A percentile compares a stretch with the other conserved stretches of the same genome.
Conservation (phyloP, 106 monocot genomes). For the Dendrobium nobile region DNA sequence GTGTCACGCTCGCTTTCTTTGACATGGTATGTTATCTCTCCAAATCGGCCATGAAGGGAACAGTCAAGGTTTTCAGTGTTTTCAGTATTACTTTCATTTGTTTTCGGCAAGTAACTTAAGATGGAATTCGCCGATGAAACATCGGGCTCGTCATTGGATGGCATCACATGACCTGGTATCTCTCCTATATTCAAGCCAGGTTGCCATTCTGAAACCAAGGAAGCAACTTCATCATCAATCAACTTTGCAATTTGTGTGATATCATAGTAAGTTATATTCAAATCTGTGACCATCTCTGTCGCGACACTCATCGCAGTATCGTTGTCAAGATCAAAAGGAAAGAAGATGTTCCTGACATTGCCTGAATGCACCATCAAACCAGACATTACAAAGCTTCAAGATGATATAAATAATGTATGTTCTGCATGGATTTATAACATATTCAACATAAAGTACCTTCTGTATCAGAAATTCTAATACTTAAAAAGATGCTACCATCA, state of each 20-base stretch:
- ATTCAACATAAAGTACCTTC: conserved; percentile 23
- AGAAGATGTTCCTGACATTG: conserved; percentile 35
- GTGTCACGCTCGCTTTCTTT: not conserved
- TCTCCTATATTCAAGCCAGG: not conserved
- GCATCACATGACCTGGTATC: not conserved
- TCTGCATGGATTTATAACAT: not conserved
- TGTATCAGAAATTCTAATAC: conserved; percentile 42
- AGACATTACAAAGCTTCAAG: not conserved
- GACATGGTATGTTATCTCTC: not conserved
- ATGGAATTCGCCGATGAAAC: not conserved
- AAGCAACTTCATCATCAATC: conserved; percentile 38
- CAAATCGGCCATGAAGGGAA: not conserved
- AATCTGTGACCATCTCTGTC: conserved; percentile 40
- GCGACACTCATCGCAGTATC: conserved; percentile 53
- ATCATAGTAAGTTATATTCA: conserved; percentile 35
- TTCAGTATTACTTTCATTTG: not conserved
- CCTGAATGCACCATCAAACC: conserved; percentile 15
- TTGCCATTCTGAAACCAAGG: conserved; percentile 36
- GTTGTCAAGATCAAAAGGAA: conserved; percentile 27
- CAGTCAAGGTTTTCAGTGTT: not conserved
- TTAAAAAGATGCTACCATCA: conserved; percentile 41
- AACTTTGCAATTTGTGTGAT: conserved; percentile 37
- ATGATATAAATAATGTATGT: not conserved
- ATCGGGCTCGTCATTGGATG: not conserved
- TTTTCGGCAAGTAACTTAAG: not conserved